These are phyloP conservation scores for Dissophora ornata DNA, from an alignment of 192 early-diverging fungal species.

Conservation along the genomic window DNA sequence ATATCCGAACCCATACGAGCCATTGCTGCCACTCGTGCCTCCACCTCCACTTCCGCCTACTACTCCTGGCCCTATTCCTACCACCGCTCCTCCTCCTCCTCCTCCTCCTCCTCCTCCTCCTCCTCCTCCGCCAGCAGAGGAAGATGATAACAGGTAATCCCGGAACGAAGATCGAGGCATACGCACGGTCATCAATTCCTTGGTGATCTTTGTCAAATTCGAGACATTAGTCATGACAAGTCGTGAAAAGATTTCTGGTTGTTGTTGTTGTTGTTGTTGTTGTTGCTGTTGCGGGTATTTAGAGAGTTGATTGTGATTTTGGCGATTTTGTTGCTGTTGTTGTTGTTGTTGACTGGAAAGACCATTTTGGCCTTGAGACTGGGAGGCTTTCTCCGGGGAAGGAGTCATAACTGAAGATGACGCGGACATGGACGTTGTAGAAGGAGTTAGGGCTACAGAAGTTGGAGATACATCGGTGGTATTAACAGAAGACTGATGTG, in stretches of 20 bases:
- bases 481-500: background rate
- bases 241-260: constrained; percentile 37
- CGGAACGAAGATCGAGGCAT: constrained; percentile 48
- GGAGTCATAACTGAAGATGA: constrained; percentile 12
- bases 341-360: background rate
- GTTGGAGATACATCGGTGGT: background rate
- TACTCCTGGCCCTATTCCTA: too few species aligned
- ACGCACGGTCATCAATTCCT: constrained; percentile 42
- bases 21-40: background rate
- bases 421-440: constrained; percentile 13
- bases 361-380: background rate
- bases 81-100: too few species aligned
- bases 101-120: too few species aligned
- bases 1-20: constrained; percentile 11
- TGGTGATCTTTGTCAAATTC: constrained; percentile 46
- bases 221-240: constrained; percentile 46
- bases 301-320: background rate
- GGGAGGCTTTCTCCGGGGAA: constrained; percentile 15
- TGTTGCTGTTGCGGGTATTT: background rate
- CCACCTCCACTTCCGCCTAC: too few species aligned
- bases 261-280: constrained; percentile 4
- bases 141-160: constrained; percentile 25
- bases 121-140: constrained; percentile 41
- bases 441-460: background rate
- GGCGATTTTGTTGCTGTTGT: background rate